Evolutionary conservation across 2,329 filamentous ascomycete genomes (phyloP).

Genomic region (Penicillium sp.): DNA sequence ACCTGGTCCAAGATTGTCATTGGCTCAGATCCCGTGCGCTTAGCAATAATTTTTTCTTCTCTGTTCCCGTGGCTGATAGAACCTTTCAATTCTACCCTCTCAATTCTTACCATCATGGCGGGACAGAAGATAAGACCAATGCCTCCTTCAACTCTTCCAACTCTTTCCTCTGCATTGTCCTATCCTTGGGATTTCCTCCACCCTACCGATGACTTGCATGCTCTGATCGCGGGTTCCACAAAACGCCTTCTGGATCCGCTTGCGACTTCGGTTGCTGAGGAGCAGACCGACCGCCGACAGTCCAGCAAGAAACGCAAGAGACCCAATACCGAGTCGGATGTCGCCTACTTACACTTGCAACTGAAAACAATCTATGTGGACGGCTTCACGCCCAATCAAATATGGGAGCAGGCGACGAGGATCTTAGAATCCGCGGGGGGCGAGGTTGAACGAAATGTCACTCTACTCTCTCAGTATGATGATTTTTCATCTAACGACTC

Average conservation of each 20-base stretch:
- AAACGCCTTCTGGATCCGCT: conserved; percentile 78
- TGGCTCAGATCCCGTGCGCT: conserved; percentile 10
- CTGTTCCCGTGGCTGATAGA: conserved; percentile 3
- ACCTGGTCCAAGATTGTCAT: too few species aligned
- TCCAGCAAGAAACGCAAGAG: conserved; percentile 75
- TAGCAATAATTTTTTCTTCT: conserved; percentile 25
- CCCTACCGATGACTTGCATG: conserved; percentile 64
- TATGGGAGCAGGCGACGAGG: conserved; percentile 89
- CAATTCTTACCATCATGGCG: conserved; percentile 15
- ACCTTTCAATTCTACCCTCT: too few species aligned
- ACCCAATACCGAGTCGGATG: conserved; percentile 49
- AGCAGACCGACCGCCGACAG: conserved; percentile 66
- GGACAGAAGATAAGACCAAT: conserved; percentile 11
- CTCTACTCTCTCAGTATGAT: conserved; percentile 32
- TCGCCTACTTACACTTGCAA: conserved; percentile 59
- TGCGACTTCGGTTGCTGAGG: conserved; percentile 68
- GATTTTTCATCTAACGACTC: conserved; percentile 9
- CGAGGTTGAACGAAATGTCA: conserved; percentile 52
- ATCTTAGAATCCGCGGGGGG: conserved; percentile 67
- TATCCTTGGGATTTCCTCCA: conserved; percentile 74
- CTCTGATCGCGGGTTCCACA: conserved; percentile 68
- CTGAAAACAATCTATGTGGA: conserved; percentile 80
- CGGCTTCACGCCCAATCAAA: conserved; percentile 81
- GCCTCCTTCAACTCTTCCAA: not conserved
- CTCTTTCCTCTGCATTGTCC: conserved; percentile 46